These are phyloP conservation scores for Pseudogymnoascus sp. DNA, from an alignment of 2,329 filamentous ascomycete genomes.

Conservation along the genomic window DNA sequence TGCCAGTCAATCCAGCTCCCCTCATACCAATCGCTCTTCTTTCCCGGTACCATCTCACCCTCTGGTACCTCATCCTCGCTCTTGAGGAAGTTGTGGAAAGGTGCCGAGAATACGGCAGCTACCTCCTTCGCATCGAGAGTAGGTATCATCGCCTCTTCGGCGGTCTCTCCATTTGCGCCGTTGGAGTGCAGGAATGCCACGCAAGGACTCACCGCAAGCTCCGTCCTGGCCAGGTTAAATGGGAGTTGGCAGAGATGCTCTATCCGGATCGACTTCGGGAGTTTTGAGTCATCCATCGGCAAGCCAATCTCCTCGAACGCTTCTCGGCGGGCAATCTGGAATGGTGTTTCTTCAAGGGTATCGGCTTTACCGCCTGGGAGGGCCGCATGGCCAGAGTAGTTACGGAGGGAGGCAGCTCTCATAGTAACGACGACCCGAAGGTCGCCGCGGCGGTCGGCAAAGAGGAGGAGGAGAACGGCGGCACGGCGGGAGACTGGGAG, in stretches of 20 bases:
- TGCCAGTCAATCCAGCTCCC: constrained; percentile 78
- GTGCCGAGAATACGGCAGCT: constrained; percentile 85
- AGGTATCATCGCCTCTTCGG: constrained; percentile 67
- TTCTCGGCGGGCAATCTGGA: constrained; percentile 80
- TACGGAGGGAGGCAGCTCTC: constrained; percentile 55
- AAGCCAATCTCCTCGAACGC: constrained; percentile 91
- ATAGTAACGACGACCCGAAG: constrained; percentile 65
- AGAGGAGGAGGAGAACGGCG: constrained; percentile 80
- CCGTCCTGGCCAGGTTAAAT: constrained; percentile 63
- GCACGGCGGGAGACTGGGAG: constrained; percentile 62
- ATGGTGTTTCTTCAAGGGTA: constrained; percentile 49
- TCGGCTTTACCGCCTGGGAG: constrained; percentile 74
- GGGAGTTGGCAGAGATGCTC: constrained; percentile 85
- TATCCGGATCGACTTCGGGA: constrained; percentile 72
- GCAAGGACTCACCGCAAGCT: constrained; percentile 67
- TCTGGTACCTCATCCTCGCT: constrained; percentile 45
- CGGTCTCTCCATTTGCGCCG: constrained; percentile 38
- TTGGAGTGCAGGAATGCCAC: constrained; percentile 69
- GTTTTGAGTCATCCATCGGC: constrained; percentile 57
- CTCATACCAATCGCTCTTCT: constrained; percentile 62
- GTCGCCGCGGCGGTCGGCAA: constrained; percentile 74
- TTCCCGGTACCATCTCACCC: constrained; percentile 25
- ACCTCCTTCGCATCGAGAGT: constrained; percentile 83
- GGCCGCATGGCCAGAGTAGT: constrained; percentile 77
- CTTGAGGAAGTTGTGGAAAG: constrained; percentile 74